These are phyloP conservation scores for Pichia inconspicua DNA, from an alignment of 1,139 yeast genomes.

Conservation along the genomic window DNA sequence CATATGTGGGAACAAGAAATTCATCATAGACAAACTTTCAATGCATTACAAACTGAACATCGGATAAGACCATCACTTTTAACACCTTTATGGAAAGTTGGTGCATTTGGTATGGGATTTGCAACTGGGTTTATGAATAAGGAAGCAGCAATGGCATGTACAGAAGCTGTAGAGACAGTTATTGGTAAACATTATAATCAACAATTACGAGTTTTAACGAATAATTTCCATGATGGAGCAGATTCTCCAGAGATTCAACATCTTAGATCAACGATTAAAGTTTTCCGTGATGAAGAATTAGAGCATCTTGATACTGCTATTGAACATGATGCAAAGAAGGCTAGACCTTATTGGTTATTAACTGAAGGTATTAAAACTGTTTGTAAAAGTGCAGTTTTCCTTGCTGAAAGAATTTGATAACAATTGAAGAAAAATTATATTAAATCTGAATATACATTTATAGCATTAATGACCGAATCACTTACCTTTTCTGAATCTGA, in stretches of 20 bases:
- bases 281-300: slow-evolving; percentile 88
- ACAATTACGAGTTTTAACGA: slow-evolving; percentile 70
- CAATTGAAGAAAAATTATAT: slow-evolving; percentile 33
- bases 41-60: slow-evolving; percentile 62
- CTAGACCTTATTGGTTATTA: slow-evolving; percentile 81
- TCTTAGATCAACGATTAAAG: slow-evolving; percentile 56
- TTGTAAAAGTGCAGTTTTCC: slow-evolving; percentile 82
- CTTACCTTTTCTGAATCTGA: slow-evolving; percentile 73
- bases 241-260: slow-evolving; percentile 47
- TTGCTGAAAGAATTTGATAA: slow-evolving; percentile 51
- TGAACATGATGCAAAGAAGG: slow-evolving; percentile 83
- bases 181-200: slow-evolving; percentile 94
- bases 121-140: slow-evolving; percentile 82
- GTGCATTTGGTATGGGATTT: slow-evolving; percentile 81
- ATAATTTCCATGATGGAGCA: slow-evolving; percentile 33
- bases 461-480: slow-evolving; percentile 71
- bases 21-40: slow-evolving; percentile 81
- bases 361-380: slow-evolving; percentile 82
- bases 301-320: slow-evolving; percentile 95
- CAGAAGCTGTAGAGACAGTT: slow-evolving; percentile 97
- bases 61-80: slow-evolving; percentile 85
- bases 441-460: slow-evolving; percentile 72
- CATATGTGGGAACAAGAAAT: slow-evolving; percentile 99
- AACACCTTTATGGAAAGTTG: slow-evolving; percentile 89
- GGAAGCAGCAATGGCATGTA: slow-evolving; percentile 99